Conservation (phyloP, 2,329 filamentous ascomycete species). For the Cladosporium sp. region DNA sequence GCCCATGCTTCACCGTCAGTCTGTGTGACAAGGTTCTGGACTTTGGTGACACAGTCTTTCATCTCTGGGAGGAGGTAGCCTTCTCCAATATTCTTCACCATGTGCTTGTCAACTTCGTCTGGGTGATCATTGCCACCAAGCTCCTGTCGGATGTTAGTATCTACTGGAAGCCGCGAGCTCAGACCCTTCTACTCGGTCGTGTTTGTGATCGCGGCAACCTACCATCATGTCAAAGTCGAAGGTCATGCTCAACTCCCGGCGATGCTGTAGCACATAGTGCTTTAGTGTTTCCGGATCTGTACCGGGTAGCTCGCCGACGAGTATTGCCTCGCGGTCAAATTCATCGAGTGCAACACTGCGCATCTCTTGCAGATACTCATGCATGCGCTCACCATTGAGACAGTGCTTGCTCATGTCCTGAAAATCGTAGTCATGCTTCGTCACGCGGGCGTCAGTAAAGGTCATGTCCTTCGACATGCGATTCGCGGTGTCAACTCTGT, state of each 20-base stretch:
- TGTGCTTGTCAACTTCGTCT: constrained; percentile 18
- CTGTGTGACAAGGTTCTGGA: constrained; percentile 52
- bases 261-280: background rate
- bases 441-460: constrained; percentile 29
- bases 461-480: constrained; percentile 30
- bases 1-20: constrained; percentile 44
- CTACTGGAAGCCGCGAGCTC: background rate
- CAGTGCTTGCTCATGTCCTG: constrained; percentile 18
- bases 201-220: background rate
- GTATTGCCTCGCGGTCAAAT: constrained; percentile 45
- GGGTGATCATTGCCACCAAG: constrained; percentile 19
- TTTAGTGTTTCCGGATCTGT: constrained; percentile 13
- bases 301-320: constrained; percentile 46
- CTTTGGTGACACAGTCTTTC: constrained; percentile 32
- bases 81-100: constrained; percentile 15
- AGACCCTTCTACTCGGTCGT: background rate
- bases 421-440: constrained; percentile 16
- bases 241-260: constrained; percentile 19
- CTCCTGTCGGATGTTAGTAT: constrained; percentile 4
- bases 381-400: constrained; percentile 42
- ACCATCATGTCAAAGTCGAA: constrained; percentile 20
- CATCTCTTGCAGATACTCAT: constrained; percentile 51
- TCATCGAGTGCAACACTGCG: constrained; percentile 47
- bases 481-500: constrained; percentile 33
- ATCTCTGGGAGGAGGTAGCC: constrained; percentile 32